Evolutionary conservation across 2,329 filamentous ascomycete genomes (phyloP), one percentile per base, ranked within the genome.

Genomic region (Thielaviopsis musarum): DNA sequence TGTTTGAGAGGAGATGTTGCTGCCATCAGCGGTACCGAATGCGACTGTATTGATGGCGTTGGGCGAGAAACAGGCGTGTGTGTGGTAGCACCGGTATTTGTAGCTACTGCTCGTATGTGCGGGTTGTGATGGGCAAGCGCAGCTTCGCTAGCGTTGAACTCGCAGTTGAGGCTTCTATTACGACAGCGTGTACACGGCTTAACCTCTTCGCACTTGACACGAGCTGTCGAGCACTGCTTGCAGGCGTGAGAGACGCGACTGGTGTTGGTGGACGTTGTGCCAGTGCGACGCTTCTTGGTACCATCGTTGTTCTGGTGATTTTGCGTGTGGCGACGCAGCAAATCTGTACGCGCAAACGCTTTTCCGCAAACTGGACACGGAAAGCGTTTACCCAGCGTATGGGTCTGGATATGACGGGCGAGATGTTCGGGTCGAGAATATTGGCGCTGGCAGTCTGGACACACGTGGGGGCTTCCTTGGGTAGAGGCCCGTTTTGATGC

Each of bases 391-490:
- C 75, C 75, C 6, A 77, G 69, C 2, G 75, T 77, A 63, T 78
- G 75, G 2, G 74, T 75, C 63, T 75, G 74, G 45, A 77, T 75
- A 64, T 78, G 75, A 26, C 75, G 69, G 58, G 77, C 76, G 12
- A 79, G 73, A 64, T 79, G 77, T 65, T 79, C 77, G 2, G 77
- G 76, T 13, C 77, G 73, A 45, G 75, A 77, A 64, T 79, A 79
- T 19, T 75, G 71, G 62, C 72, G 71, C 56, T 75, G 72, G 64
- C 77, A 79, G 63, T 78, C 74, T 56, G 74, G 74, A 61, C 77
- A 79, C 57, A 77, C 75, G 64, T 79, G 61, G 26, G 54, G 59
- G 48, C 28, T 24, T 45, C 49, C 17, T 22, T 59, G 52, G 15
- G 13, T 30, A 52, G 59, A 45, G 17, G 62, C 52, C 5, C 59